Evolutionary conservation across 768 basidiomycete species (phyloP).

Genomic region (Leccinum rimulosum): DNA sequence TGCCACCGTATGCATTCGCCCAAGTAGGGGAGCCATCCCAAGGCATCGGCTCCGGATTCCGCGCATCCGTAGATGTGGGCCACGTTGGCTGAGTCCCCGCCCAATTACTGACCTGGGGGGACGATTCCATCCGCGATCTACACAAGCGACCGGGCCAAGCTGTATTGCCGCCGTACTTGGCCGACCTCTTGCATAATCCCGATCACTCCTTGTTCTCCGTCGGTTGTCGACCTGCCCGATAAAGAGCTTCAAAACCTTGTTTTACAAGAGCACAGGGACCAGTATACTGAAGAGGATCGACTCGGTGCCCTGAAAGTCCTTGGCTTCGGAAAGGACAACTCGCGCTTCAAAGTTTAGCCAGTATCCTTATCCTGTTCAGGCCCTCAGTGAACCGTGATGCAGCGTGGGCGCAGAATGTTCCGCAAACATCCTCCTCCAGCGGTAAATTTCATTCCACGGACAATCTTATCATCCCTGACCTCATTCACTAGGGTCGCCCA

Average conservation of each 20-base stretch:
- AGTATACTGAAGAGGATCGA: no score
- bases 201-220: no score
- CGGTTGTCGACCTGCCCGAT: no score
- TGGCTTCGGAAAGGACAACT: not conserved
- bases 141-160: no score
- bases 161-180: no score
- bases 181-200: no score
- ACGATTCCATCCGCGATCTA: no score
- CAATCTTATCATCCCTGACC: conserved; percentile 31
- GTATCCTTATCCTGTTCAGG: conserved; percentile 43
- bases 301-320: no score
- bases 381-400: conserved; percentile 28
- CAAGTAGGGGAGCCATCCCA: conserved; percentile 28
- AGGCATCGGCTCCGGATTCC: conserved; percentile 22
- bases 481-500: conserved; percentile 57
- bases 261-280: no score
- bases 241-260: no score
- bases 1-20: conserved; percentile 17
- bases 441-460: conserved; percentile 28
- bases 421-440: conserved; percentile 32
- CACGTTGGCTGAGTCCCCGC: conserved; percentile 11
- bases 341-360: conserved; percentile 53
- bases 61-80: conserved; percentile 14
- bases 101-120: conserved; percentile 14
- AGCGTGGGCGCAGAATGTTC: conserved; percentile 28